These are phyloP conservation scores for Apiotrichum siamense DNA, from an alignment of 1,284 basidiomycete genomes.

Conservation along the genomic window DNA sequence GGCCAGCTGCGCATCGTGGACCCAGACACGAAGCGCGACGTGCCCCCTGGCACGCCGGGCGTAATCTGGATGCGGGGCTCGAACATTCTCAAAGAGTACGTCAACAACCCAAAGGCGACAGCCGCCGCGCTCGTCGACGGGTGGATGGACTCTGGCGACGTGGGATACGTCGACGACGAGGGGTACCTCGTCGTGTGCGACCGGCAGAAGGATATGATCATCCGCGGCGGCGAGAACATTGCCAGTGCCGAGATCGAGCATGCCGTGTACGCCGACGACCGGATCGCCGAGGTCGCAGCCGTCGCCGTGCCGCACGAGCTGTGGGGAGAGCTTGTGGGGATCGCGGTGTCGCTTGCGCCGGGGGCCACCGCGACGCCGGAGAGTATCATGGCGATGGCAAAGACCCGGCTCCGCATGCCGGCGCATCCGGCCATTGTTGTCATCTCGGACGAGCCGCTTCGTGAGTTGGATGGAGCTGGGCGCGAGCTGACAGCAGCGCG, in stretches of 20 bases:
- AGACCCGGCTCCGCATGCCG: neutral
- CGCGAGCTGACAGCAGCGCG: neutral
- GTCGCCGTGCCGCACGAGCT: slow-evolving; percentile 29
- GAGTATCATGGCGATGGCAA: neutral
- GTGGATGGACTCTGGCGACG: too few species aligned
- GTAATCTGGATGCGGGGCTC: too few species aligned
- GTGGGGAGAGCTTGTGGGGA: slow-evolving; percentile 37
- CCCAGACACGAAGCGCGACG: too few species aligned
- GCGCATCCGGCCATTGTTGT: neutral
- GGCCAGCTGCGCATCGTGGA: too few species aligned
- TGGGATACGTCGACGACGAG: too few species aligned
- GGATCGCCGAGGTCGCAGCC: slow-evolving; percentile 33
- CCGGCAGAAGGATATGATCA: slow-evolving; percentile 42
- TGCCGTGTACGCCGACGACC: slow-evolving; percentile 29
- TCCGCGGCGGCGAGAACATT: slow-evolving; percentile 44
- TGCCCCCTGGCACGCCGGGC: too few species aligned
- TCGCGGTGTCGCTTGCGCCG: slow-evolving; percentile 23
- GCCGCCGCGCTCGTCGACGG: too few species aligned
- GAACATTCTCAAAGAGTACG: too few species aligned
- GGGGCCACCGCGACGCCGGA: slow-evolving; percentile 6
- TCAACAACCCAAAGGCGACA: too few species aligned
- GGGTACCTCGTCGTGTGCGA: too few species aligned
- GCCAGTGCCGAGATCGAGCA: slow-evolving; percentile 38
- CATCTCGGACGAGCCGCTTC: neutral
- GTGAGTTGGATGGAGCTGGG: neutral